Base-by-base conservation (phyloP, 805 yeast genomes). In the Metschnikowia lochheadii region DNA sequence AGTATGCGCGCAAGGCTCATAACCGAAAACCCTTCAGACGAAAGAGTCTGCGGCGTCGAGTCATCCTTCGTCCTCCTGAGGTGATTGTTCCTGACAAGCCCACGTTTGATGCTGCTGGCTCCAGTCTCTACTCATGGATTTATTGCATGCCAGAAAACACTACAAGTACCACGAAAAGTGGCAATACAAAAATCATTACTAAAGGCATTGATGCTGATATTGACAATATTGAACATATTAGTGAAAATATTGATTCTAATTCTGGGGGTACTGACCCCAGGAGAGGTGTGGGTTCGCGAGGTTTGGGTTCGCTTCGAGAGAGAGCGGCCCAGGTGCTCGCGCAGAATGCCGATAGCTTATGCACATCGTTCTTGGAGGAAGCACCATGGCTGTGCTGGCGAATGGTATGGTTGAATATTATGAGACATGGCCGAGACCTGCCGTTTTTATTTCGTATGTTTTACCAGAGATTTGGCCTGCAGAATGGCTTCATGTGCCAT, bases 301-400 rank as follows among this genome's bases (percentile, higher is more conserved):
- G 29, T 26, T 5, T 26, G 10, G 20, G 18, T n/a, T 39, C 32
- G 23, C 41, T 54, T 18, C 26, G 60, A 21, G 54, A 54, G 13
- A 33, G 65, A 2, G 69, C 74, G 50, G 65, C 69, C 6, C 53
- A 53, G 6, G 50, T 52, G n/a, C 41, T 73, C 13, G 75, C 75
- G 1, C 50, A 44, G 3, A 63, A 70, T 43, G 60, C 62, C 2
- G 59, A 63, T 5, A 46, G 50, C 6, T 20, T 71, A n/a, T 60
- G 57, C 18, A 23, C 53, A 0, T 40, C 53, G 0, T 55, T 62
- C 43, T 51, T 72, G 11, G 55, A 56, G 6, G 50, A 55, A 14
- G 66, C 67, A 1, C 56, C 72, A 6, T 61, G 68, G 60, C 40
- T 63, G 14, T 63, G 67, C 51, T 65, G 74, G 66, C 51, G 42